phyloP scores from a whole-genome alignment of 2,329 filamentous ascomycete genomes.

The Aspergillus luchuensis region DNA sequence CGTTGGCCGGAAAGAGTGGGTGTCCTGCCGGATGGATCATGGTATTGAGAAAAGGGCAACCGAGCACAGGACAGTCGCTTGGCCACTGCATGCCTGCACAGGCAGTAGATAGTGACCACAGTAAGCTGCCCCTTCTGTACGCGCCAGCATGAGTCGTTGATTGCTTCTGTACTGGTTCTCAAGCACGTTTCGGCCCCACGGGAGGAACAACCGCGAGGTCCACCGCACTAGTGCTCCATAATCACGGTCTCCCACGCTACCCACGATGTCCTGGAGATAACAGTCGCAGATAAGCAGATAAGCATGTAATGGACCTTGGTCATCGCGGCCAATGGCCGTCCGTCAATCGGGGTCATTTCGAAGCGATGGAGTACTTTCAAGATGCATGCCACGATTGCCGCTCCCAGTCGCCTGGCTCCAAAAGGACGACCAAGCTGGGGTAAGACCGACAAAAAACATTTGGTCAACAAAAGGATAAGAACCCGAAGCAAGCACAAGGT shows the following conservation, averaged over 20 bases:
- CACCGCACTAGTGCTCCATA: conserved; percentile 22
- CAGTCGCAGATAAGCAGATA: conserved; percentile 28
- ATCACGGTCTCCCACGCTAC: conserved; percentile 12
- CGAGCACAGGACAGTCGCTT: conserved; percentile 5
- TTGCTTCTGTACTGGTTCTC: neutral
- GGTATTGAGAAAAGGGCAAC: conserved; percentile 6
- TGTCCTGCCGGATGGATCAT: neutral
- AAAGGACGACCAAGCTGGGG: neutral
- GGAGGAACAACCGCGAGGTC: conserved; percentile 18
- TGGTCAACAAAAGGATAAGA: neutral
- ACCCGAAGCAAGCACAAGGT: neutral
- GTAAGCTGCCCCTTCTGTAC: neutral
- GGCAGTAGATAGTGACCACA: neutral
- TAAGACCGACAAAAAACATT: too few relatives aligned
- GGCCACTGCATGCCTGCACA: neutral
- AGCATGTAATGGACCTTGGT: conserved; percentile 35
- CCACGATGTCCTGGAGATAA: conserved; percentile 21
- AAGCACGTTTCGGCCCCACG: conserved; percentile 19
- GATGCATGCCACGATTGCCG: neutral
- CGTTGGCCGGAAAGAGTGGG: neutral
- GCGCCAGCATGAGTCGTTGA: neutral
- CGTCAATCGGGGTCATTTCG: conserved; percentile 7
- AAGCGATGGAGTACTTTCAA: neutral
- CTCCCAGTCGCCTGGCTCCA: neutral
- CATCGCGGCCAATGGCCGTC: conserved; percentile 21